Evolutionary conservation across 2,329 filamentous ascomycete species (phyloP), one percentile per base, ranked within the genome.

Genomic region (Ophiobolus disseminans): DNA sequence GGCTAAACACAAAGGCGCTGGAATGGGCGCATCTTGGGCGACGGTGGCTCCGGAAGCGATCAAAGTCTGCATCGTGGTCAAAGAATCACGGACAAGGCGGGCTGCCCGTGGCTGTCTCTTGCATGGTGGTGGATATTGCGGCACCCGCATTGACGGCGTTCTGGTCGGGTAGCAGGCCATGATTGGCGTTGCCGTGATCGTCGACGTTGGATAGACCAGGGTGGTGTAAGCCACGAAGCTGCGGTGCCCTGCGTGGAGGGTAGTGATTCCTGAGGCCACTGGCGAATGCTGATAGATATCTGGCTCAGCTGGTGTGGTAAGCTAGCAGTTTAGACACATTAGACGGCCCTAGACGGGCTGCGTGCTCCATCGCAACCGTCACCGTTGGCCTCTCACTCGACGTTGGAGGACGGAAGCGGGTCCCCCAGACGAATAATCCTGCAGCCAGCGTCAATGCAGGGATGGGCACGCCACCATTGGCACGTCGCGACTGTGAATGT

Each of bases 401-500:
- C n/a, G n/a, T n/a, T n/a, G n/a, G n/a, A n/a, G n/a, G 10, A 32
- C 10, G 13, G 13, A 10, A 14, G 30, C 30, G 30, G 9, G 30
- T 14, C 17, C 52, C 44, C 48, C 51, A 50, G 45, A 53, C 55
- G 19, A 41, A 41, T 41, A 36, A 36, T 9, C 35, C 35, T 38
- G 35, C 35, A 38, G 13, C 16, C 35, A 14, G 20, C 35, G 5
- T 10, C n/a, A 55, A 41, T 45, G 57, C 62, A 66, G 58, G 62
- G 64, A 60, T 59, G 21, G 37, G 40, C 44, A 61, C 65, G 66
- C 66, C 65, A 68, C 62, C 55, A 53, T 55, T 48, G 54, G 61
- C n/a, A n/a, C n/a, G n/a, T n/a, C n/a, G n/a, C n/a, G n/a, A n/a
- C n/a, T n/a, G n/a, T n/a, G n/a, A n/a, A n/a, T n/a, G 60, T 62